Evolutionary conservation across 2,329 filamentous ascomycete genomes (phyloP), one percentile per base, ranked within the genome.

Genomic region (Aspergillus terreus): DNA sequence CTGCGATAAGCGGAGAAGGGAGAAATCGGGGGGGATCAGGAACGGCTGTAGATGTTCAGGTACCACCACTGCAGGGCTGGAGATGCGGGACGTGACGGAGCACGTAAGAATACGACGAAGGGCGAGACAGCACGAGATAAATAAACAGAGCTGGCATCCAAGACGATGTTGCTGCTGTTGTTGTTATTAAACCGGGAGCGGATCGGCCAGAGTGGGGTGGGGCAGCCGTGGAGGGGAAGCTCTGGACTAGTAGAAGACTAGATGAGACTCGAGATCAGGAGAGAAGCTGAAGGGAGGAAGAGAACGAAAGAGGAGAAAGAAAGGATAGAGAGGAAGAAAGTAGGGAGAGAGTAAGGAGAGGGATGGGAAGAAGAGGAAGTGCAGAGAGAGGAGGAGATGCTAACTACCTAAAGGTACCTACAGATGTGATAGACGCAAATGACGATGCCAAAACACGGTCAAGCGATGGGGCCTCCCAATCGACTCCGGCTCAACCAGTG

Each of bases 401-500:
- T 19, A 3, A 19, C 19, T 19, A 19, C n/a, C n/a, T n/a, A n/a
- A n/a, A n/a, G n/a, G n/a, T n/a, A n/a, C n/a, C n/a, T n/a, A n/a
- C n/a, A 17, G 35, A 17, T n/a, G 35, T 38, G 27, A 30, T 30
- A 30, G 27, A 30, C 3, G 27, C 27, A 6, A 38, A 15, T 17
- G 25, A 48, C 41, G 21, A 32, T 32, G 17, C 46, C 35, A 42
- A 32, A 42, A 21, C 12, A 42, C 46, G 46, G 38, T 48, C 46
- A 32, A 42, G 19, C 27, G 15, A 43, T 41, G 38, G 46, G 27
- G 27, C 46, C 19, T 27, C 46, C 35, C n/a, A 17, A 38, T 38
- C 32, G 40, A 38, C 54, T 54, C 36, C 23, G 50, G 53, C 58
- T 54, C 49, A 49, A 55, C 60, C 59, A 62, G 60, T 57, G 60